Percentiles rank a stretch among this genome's conserved stretches.
phyloP scores from a whole-genome alignment of 2,329 filamentous ascomycete species.

The Fusarium sarcochroum region DNA sequence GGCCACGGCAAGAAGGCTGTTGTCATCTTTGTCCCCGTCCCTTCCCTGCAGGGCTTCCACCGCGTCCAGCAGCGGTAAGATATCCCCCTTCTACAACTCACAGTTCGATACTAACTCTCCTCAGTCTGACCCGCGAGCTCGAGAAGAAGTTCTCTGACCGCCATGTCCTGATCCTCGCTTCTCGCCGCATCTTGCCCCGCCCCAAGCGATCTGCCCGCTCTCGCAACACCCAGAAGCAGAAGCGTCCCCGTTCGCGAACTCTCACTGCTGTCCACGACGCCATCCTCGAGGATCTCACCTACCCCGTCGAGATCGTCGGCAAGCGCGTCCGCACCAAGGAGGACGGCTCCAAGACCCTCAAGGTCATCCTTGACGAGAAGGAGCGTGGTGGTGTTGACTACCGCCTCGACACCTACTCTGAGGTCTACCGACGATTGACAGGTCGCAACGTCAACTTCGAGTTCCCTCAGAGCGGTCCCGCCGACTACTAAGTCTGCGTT shows the following conservation, averaged over 20 bases:
- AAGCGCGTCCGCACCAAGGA: constrained; percentile 99
- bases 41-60: constrained; percentile 98
- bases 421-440: constrained; percentile 98
- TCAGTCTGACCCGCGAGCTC: constrained; percentile 97
- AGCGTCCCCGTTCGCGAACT: constrained; percentile 97
- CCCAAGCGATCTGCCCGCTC: constrained; percentile 98
- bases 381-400: constrained; percentile 99
- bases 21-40: constrained; percentile 99
- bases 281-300: constrained; percentile 98
- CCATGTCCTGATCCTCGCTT: constrained; percentile 98
- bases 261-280: constrained; percentile 99
- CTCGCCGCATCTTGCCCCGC: constrained; percentile 97
- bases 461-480: constrained; percentile 88
- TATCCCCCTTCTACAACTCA: neutral
- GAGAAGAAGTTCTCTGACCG: constrained; percentile 99
- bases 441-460: constrained; percentile 98
- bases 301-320: constrained; percentile 99
- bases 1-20: constrained; percentile 99
- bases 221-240: constrained; percentile 97
- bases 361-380: constrained; percentile 99
- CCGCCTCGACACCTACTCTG: constrained; percentile 98
- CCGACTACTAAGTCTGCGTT: constrained; percentile 80
- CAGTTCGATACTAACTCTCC: constrained; percentile 36
- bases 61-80: constrained; percentile 99
- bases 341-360: constrained; percentile 98